Evolutionary conservation across 75 land plant genomes (phyloP).

Genomic region (Sequoia sempervirens): DNA sequence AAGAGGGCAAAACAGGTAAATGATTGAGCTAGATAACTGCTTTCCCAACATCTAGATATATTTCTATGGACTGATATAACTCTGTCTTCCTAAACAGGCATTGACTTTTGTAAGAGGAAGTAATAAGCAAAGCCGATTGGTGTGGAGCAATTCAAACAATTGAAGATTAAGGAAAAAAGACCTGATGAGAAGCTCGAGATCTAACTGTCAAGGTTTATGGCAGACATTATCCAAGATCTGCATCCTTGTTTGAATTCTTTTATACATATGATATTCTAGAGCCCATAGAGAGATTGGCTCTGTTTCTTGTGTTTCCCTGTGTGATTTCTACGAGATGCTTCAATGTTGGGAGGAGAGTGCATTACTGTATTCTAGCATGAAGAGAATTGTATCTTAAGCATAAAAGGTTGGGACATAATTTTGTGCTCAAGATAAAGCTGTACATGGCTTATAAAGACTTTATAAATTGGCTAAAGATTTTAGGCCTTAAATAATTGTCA

Average conservation of each 20-base stretch:
- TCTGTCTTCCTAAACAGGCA: neutral
- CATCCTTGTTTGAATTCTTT: neutral
- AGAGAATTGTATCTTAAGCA: neutral
- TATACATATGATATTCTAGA: neutral
- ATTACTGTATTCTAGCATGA: neutral
- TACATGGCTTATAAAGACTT: neutral
- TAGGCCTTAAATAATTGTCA: neutral
- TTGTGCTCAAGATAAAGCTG: neutral
- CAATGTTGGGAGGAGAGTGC: neutral
- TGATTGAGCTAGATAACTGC: neutral
- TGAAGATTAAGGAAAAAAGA: neutral
- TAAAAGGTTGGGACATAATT: neutral
- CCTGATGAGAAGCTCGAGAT: conserved; percentile 3
- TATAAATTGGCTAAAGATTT: neutral
- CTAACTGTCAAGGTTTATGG: neutral
- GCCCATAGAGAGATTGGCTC: conserved; percentile 1
- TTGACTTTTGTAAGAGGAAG: conserved; percentile 7
- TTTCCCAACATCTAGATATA: neutral
- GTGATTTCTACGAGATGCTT: neutral
- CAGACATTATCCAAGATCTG: neutral
- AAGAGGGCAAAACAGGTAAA: conserved; percentile 6
- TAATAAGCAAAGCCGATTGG: conserved; percentile 4
- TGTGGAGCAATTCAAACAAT: neutral
- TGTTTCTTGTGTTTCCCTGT: neutral
- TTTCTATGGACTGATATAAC: neutral